Evolutionary conservation across 768 basidiomycete species (phyloP), one percentile per base, ranked within the genome.

Genomic region (Podaxis mareebaensis): DNA sequence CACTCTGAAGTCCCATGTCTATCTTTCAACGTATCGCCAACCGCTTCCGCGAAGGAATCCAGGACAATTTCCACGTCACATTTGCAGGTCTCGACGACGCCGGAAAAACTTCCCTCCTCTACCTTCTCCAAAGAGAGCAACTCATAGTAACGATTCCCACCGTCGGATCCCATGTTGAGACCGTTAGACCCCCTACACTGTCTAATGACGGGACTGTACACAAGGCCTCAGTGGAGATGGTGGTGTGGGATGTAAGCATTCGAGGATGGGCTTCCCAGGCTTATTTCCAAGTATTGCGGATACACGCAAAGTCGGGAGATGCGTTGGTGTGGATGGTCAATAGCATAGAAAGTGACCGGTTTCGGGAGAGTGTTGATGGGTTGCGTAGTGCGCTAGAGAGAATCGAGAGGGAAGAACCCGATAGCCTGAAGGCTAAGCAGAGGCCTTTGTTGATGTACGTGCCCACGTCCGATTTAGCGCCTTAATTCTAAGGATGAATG

Each of bases 301-400:
- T 76, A 71, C 55, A 53, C 70, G 3, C 42, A 65, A 5, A 52
- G 42, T 4, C 78, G 81, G 17, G 82, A 86, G 67, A 51, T 51
- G 87, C 85, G 33, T 74, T 89, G 69, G 81, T 89, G 66, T 89
- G 86, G 79, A 75, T 87, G 20, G 83, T 89, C 40, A 86, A 89
- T 70, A 82, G 82, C 42, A 77, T 76, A 63, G 83, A 51, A 65
- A 72, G 78, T 55, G 79, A 82, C 36, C 75, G 80, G 51, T 74
- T 89, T 22, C 62, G 72, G 2, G 86, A 88, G 69, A 85, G 83
- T 46, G 78, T 82, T 5, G 79, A 84, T 57, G 77, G 77, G 57
- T 74, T 90, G 15, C 67, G 75, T 53, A 68, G 75, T 48, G 74
- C 84, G 69, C 65, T 86, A 38, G 73, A 42, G 3, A 53, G 48